Percentiles rank a stretch among this genome's conserved stretches.
Conservation (phyloP, 208 protist species). For the Leishmania aethiopica region DNA sequence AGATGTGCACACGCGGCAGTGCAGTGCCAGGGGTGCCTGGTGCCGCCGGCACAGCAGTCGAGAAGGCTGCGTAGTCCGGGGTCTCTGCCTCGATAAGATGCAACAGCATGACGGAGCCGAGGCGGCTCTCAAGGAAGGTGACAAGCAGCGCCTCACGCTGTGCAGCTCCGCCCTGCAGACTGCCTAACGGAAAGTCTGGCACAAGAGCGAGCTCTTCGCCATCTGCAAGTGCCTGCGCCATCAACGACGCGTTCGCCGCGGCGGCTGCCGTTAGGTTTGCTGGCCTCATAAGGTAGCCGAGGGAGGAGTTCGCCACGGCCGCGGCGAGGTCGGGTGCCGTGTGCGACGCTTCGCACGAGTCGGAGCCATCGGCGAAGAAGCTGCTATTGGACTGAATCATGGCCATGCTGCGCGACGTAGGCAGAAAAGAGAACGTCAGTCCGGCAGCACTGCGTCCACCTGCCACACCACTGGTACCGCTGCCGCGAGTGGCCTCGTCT, state of each 20-base stretch:
- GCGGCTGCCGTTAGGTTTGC: conserved; percentile 11
- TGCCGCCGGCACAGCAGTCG: conserved; percentile 30
- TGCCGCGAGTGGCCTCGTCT: conserved; percentile 13
- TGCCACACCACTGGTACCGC: neutral
- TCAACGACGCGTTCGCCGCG: conserved; percentile 1
- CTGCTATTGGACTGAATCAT: conserved; percentile 17
- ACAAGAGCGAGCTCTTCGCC: conserved; percentile 30
- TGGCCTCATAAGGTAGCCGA: conserved; percentile 26
- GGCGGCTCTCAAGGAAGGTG: conserved; percentile 38
- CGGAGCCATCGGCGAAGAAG: conserved; percentile 23
- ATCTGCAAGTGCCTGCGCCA: conserved; percentile 20
- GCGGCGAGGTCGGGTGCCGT: conserved; percentile 8
- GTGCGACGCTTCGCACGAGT: conserved; percentile 13
- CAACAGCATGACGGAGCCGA: conserved; percentile 36
- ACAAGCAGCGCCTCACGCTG: conserved; percentile 54
- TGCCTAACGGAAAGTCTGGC: conserved; percentile 30
- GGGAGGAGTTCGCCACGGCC: conserved; percentile 16
- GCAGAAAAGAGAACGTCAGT: conserved; percentile 15
- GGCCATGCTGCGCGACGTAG: conserved; percentile 14
- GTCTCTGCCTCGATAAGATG: conserved; percentile 61
- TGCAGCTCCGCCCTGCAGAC: conserved; percentile 35
- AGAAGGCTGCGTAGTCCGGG: conserved; percentile 48
- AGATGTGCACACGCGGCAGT: conserved; percentile 60
- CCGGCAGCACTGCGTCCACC: neutral
- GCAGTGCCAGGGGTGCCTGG: neutral